Evolutionary conservation across 2,329 filamentous ascomycete species (phyloP).

Genomic region (Neofusicoccum cordaticola): DNA sequence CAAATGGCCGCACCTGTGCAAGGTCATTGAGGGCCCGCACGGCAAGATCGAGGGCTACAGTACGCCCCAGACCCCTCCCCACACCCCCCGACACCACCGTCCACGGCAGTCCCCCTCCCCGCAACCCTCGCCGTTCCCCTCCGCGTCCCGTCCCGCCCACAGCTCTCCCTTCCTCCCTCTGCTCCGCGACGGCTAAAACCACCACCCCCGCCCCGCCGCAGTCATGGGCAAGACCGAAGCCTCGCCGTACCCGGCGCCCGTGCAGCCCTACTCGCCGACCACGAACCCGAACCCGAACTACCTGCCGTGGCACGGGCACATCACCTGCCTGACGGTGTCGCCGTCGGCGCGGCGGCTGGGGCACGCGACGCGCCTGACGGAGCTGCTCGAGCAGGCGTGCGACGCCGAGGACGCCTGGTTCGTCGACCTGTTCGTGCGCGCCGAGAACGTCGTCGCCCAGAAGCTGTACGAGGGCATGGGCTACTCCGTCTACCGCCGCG

Average conservation of each 20-base stretch:
- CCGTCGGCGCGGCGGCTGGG: constrained; percentile 82
- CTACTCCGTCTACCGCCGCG: constrained; percentile 81
- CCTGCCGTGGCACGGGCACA: constrained; percentile 99
- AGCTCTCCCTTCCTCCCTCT: not conserved
- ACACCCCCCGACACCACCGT: not conserved
- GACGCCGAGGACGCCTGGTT: constrained; percentile 88
- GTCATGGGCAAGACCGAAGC: constrained; percentile 97
- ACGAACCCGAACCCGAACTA: constrained; percentile 60
- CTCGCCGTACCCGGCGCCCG: constrained; percentile 67
- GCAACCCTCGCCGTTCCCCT: too few species aligned
- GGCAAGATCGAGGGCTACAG: constrained; percentile 95
- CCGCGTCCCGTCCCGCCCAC: not conserved
- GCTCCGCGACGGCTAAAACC: not conserved
- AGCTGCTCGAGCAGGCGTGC: constrained; percentile 76
- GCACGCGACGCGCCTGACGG: constrained; percentile 78
- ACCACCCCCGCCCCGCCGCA: constrained; percentile 35
- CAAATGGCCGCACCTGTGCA: constrained; percentile 93
- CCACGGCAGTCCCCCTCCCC: not conserved
- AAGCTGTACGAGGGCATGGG: constrained; percentile 87
- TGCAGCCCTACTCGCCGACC: constrained; percentile 65
- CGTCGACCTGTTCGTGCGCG: constrained; percentile 89
- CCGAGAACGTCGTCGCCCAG: constrained; percentile 84
- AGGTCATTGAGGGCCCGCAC: constrained; percentile 79
- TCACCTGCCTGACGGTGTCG: constrained; percentile 90
- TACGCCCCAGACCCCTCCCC: constrained; percentile 44